Percentiles rank a stretch among this genome's conserved stretches.
phyloP scores from a whole-genome alignment of 2,329 filamentous ascomycete genomes.

The Trichoderma simmonsii region DNA sequence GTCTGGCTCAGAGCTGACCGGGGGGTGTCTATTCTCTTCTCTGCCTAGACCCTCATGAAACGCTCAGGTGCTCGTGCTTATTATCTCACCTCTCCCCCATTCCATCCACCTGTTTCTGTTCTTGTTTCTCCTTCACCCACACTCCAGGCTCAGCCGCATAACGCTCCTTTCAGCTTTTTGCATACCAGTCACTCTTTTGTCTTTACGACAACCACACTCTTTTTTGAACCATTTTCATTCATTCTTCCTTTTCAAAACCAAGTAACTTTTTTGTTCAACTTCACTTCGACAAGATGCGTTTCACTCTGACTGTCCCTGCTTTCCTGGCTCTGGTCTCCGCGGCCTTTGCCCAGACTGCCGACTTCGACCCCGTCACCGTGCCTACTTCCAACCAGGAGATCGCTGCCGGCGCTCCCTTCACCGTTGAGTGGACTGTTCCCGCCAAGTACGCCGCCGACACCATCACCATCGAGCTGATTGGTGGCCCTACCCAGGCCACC shows the following conservation, averaged over 20 bases:
- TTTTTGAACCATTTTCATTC: background rate
- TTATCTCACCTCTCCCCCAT: constrained; percentile 13
- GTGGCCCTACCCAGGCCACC: constrained; percentile 43
- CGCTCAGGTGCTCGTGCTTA: constrained; percentile 10
- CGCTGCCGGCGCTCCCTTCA: constrained; percentile 47
- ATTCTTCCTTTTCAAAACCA: constrained; percentile 18
- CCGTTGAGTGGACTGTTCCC: constrained; percentile 49
- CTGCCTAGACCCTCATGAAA: constrained; percentile 10
- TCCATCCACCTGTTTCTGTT: constrained; percentile 13
- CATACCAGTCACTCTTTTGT: constrained; percentile 18
- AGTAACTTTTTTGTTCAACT: background rate
- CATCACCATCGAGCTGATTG: constrained; percentile 54
- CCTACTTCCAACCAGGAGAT: constrained; percentile 45
- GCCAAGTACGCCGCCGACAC: constrained; percentile 40
- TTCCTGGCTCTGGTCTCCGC: constrained; percentile 51
- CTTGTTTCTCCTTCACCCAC: constrained; percentile 27
- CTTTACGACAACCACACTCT: constrained; percentile 14
- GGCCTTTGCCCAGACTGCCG: constrained; percentile 51
- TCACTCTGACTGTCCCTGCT: constrained; percentile 45
- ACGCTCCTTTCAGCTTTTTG: constrained; percentile 30
- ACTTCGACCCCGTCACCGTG: constrained; percentile 53
- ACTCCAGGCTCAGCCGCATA: constrained; percentile 28
- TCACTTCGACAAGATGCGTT: constrained; percentile 50
- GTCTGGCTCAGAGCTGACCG: background rate
- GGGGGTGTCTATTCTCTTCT: background rate